Base-by-base conservation (phyloP, 176 grass and related monocot genomes). In the Oryza meyeriana region DNA sequence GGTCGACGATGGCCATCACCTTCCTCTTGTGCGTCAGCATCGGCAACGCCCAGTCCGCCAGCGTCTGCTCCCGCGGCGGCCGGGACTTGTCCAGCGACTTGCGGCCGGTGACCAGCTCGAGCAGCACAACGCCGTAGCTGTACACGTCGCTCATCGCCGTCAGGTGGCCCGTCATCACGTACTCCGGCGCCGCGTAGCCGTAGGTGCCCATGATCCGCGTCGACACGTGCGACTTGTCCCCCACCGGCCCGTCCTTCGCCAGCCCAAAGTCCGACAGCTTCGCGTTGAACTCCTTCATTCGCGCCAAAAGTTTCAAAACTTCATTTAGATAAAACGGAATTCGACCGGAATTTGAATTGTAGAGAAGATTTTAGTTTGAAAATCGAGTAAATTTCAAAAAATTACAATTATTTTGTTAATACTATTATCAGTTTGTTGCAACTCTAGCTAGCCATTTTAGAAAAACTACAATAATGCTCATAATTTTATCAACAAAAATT, bases 251-350 rank as follows among this genome's bases (percentile, higher is more conserved):
- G 84, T 89, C 84, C 85, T 89, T 98, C 28, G 92, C 95, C 1
- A 98, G 92, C 13, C 95, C 95, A 25, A 98, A 94, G 78, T 98
- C 95, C 7, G 95, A 94, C 45, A 98, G 84, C 88, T 89, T 93
- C 25, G 86, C 90, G 72, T 89, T 87, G 81, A 87, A 94, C 20
- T 91, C 86, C 84, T 22, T 6, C 8, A 24, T 24, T n/a, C 55
- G 17, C 55, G n/a, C 55, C 55, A 59, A 55, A 55, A 5, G 11
- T 13, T 45, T 13, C 12, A 48, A 55, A 55, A 55, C 6, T 22
- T 2, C 2, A 18, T 47, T 47, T 47, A 47, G 44, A 47, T 47
- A n/a, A 1, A 18, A 8, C 6, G 48, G 8, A 22, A 52, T 52
- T 20, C 48, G 48, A 52, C 17, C 5, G 9, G 8, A 52, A 20